Percentiles rank a stretch among this genome's conserved stretches.
These are phyloP conservation scores for Colletotrichum scovillei DNA, from an alignment of 2,329 filamentous ascomycete genomes.

Conservation along the genomic window DNA sequence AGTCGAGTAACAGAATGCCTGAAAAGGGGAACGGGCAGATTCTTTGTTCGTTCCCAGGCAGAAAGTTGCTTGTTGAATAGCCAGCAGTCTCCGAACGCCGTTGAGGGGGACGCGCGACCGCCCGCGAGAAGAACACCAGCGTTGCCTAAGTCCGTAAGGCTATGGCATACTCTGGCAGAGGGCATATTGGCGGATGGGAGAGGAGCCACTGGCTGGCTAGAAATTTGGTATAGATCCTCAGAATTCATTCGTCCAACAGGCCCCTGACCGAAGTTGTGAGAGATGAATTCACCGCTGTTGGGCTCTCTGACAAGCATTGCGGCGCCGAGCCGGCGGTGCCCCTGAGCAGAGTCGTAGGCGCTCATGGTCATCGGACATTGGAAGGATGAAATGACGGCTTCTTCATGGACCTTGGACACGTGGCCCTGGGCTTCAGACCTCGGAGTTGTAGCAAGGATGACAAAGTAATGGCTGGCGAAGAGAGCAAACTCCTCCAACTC, in stretches of 20 bases:
- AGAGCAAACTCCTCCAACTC: conserved; percentile 96
- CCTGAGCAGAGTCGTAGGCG: conserved; percentile 51
- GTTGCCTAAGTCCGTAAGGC: conserved; percentile 73
- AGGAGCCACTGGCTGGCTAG: conserved; percentile 18
- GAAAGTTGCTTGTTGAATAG: conserved; percentile 65
- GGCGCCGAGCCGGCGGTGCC: conserved; percentile 71
- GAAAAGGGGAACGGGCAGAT: conserved; percentile 78
- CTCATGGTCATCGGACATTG: conserved; percentile 44
- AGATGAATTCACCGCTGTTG: conserved; percentile 56
- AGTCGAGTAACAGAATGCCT: conserved; percentile 75
- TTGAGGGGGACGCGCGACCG: conserved; percentile 81
- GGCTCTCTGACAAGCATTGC: conserved; percentile 54
- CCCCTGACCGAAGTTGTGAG: conserved; percentile 57
- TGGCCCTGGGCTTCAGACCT: conserved; percentile 3
- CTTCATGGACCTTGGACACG: conserved; percentile 6
- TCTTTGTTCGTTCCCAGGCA: conserved; percentile 72
- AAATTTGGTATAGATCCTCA: conserved; percentile 60
- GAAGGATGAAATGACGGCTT: not conserved
- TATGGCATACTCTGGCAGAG: conserved; percentile 76
- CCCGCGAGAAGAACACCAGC: conserved; percentile 75
- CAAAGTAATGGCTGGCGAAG: conserved; percentile 86
- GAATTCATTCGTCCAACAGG: conserved; percentile 58
- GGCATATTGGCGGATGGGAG: conserved; percentile 47
- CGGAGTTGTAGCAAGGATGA: conserved; percentile 72
- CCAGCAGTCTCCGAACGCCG: conserved; percentile 81